Base-by-base conservation (phyloP, 192 early-diverging fungal genomes). In the Irineochytrium annulatum region DNA sequence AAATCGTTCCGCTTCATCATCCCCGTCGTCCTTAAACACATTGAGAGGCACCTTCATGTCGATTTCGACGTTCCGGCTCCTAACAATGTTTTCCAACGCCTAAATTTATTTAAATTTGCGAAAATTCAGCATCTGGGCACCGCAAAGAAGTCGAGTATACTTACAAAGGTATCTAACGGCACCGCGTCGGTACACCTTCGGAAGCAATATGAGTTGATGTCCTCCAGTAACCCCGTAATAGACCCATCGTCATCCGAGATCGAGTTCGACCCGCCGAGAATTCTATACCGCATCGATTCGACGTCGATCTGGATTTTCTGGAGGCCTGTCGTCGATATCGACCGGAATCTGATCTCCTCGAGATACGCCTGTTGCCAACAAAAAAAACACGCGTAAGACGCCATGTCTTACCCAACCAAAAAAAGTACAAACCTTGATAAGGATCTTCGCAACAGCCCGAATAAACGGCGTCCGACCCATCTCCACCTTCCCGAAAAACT, bases 221-320 rank as follows among this genome's bases (percentile, higher is more conserved):
- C 82, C 28, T 84, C 82, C 3, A 77, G 33, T 1, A 84, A 55
- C 3, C 62, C 61, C 24, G 63, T 71, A 58, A 80, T 53, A 27
- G 77, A 43, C 20, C 55, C 54, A 22, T 63, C 60, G 17, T 61
- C 62, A 30, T 48, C 34, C 13, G 26, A 60, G 6, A 6, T 39
- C 3, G 54, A 62, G 30, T 43, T 43, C 2, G 14, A 32, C 8
- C 44, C 37, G 14, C 39, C 31, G 3, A 46, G 34, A 8, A 69
- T 46, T 30, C 52, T 48, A 3, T n/a, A 13, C 33, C 63, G 62
- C 34, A 78, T 35, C 16, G 60, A 79, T 57, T 87, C 87, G 0
- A 75, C 75, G 73, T 91, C 89, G 1, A 87, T 52, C 64, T 89
- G 89, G 14, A 88, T 55, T 63, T 85, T 81, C 56, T 84, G 79